Evolutionary conservation across 2,329 filamentous ascomycete species (phyloP).

Genomic region (Fusarium agapanthi): DNA sequence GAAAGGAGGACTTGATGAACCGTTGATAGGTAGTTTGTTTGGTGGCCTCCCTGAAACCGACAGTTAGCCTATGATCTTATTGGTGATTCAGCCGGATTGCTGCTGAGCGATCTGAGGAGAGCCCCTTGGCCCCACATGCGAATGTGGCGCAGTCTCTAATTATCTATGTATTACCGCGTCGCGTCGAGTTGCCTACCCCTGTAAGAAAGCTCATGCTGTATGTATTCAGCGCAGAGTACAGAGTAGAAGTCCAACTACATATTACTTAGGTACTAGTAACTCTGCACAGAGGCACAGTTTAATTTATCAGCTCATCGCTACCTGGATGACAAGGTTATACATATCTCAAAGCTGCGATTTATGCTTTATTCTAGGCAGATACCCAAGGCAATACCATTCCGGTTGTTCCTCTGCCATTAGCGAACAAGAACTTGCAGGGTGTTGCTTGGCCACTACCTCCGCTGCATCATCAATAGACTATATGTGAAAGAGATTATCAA

Average conservation of each 20-base stretch:
- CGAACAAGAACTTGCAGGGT: not conserved
- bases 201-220: not conserved
- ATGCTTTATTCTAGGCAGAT: not conserved
- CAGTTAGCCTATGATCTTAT: slow-evolving; percentile 20
- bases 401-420: not conserved
- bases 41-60: slow-evolving; percentile 18
- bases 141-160: slow-evolving; percentile 29
- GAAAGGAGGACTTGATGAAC: slow-evolving; percentile 14
- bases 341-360: not conserved
- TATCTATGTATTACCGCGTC: not conserved
- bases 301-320: not conserved
- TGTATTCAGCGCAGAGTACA: not conserved
- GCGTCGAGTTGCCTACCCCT: slow-evolving; percentile 5
- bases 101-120: slow-evolving; percentile 6
- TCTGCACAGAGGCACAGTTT: not conserved
- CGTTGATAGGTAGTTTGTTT: slow-evolving; percentile 23
- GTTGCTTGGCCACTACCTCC: not conserved
- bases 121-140: slow-evolving; percentile 29
- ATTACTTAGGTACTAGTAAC: too few species aligned
- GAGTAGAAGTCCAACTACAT: not conserved
- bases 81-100: slow-evolving; percentile 23
- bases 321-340: not conserved
- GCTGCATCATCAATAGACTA: not conserved
- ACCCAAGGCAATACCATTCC: not conserved
- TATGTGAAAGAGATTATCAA: not conserved